phyloP scores from a whole-genome alignment of 129 eudicot genomes.

The Arctium lappa region DNA sequence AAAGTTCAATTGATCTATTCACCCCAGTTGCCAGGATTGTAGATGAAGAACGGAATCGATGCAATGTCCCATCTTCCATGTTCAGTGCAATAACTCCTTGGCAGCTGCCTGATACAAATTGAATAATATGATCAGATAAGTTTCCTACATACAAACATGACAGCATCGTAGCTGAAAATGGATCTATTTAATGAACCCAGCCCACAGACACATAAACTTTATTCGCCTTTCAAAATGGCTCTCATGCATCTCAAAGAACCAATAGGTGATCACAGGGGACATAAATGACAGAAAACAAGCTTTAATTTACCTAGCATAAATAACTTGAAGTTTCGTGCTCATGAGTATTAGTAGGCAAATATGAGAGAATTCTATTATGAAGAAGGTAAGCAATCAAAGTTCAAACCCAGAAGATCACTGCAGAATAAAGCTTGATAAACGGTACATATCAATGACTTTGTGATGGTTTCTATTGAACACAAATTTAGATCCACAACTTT shows the following conservation, averaged over 20 bases:
- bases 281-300: background rate
- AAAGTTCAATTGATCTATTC: conserved; percentile 17
- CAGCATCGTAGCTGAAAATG: background rate
- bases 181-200: background rate
- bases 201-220: background rate
- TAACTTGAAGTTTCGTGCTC: background rate
- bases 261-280: background rate
- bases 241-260: background rate
- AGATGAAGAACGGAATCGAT: conserved; percentile 78
- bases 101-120: conserved; percentile 56
- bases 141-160: background rate
- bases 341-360: background rate
- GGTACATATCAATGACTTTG: background rate
- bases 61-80: conserved; percentile 93
- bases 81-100: conserved; percentile 95
- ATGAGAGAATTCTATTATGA: background rate
- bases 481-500: background rate
- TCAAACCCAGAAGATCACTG: background rate
- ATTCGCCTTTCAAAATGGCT: background rate
- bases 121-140: background rate
- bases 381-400: background rate
- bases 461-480: background rate
- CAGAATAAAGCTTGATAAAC: background rate
- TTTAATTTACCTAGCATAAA: background rate
- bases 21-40: conserved; percentile 93